Evolutionary conservation across 2,329 filamentous ascomycete genomes (phyloP).

Genomic region (Cadophora sp.): DNA sequence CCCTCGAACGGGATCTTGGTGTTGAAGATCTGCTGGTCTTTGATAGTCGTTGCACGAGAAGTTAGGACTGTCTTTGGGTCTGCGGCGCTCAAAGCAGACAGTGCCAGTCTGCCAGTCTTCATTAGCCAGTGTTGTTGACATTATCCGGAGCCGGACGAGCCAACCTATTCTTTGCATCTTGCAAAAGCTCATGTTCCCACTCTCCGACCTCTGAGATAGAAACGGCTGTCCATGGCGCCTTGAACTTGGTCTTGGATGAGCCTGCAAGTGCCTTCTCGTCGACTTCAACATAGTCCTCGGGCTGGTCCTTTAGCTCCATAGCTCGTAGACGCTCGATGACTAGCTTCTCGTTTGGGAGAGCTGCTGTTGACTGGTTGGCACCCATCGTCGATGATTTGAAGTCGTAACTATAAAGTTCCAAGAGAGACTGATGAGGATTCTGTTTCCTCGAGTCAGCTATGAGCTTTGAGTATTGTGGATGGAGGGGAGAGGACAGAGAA

Average conservation of each 20-base stretch:
- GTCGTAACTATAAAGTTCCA: neutral
- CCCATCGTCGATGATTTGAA: constrained; percentile 32
- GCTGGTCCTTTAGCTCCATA: constrained; percentile 52
- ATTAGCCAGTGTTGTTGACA: constrained; percentile 10
- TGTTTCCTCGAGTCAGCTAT: neutral
- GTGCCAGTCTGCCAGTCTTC: constrained; percentile 67
- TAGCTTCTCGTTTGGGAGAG: constrained; percentile 47
- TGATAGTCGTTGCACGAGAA: constrained; percentile 65
- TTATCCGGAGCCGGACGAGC: neutral
- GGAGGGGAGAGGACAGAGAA: neutral
- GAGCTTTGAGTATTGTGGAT: neutral
- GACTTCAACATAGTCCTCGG: constrained; percentile 59
- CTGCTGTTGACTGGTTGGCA: constrained; percentile 37
- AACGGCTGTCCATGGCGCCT: constrained; percentile 49
- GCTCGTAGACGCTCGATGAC: constrained; percentile 52
- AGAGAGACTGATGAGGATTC: neutral
- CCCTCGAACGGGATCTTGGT: constrained; percentile 83
- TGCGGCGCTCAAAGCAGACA: constrained; percentile 73
- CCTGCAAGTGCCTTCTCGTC: constrained; percentile 47
- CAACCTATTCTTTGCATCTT: constrained; percentile 69
- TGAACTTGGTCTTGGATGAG: constrained; percentile 45
- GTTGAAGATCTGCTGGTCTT: constrained; percentile 83
- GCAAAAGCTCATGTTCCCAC: constrained; percentile 68
- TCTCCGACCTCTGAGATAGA: constrained; percentile 57
- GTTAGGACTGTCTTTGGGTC: constrained; percentile 71